These are phyloP conservation scores for Chrysoporthe austroafricana DNA, from an alignment of 2,329 filamentous ascomycete genomes.

Conservation along the genomic window DNA sequence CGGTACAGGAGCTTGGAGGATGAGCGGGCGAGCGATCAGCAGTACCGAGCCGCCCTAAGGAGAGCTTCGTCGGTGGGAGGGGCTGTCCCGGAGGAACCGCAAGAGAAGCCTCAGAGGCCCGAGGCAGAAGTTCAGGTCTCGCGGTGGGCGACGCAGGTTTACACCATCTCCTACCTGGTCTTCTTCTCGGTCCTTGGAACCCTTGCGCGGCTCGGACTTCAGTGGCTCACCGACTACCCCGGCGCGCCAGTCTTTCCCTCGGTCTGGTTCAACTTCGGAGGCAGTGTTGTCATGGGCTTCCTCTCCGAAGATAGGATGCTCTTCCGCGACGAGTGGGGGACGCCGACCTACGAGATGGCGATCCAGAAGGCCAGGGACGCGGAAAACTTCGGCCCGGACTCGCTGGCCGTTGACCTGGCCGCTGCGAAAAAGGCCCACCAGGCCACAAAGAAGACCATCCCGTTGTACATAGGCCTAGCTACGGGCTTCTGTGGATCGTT, in stretches of 20 bases:
- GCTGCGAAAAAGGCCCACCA: slow-evolving; percentile 61
- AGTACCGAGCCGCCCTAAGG: slow-evolving; percentile 20
- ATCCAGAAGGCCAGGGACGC: slow-evolving; percentile 43
- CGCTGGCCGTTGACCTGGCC: slow-evolving; percentile 40
- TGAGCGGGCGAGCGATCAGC: slow-evolving; percentile 33
- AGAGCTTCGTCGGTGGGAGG: not conserved
- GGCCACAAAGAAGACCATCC: slow-evolving; percentile 80
- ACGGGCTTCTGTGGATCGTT: slow-evolving; percentile 76
- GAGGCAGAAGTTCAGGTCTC: slow-evolving; percentile 43
- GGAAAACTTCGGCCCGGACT: slow-evolving; percentile 40
- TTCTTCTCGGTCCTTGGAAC: slow-evolving; percentile 87
- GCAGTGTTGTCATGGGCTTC: slow-evolving; percentile 84
- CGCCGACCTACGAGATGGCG: slow-evolving; percentile 43
- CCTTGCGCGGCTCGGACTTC: slow-evolving; percentile 78
- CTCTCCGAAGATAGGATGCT: slow-evolving; percentile 77
- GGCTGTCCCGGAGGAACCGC: not conserved
- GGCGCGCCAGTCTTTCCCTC: slow-evolving; percentile 76
- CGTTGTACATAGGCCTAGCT: slow-evolving; percentile 74
- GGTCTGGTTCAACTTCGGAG: slow-evolving; percentile 86
- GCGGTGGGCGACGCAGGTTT: slow-evolving; percentile 59
- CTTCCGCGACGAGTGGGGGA: slow-evolving; percentile 71
- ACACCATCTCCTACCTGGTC: slow-evolving; percentile 80
- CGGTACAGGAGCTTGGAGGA: slow-evolving; percentile 44
- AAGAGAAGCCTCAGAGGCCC: slow-evolving; percentile 12
- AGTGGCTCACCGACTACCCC: slow-evolving; percentile 79